Percentiles rank a stretch among this genome's conserved stretches.
These are phyloP conservation scores for Auriscalpium vulgare DNA, from an alignment of 768 basidiomycete species.

Conservation along the genomic window DNA sequence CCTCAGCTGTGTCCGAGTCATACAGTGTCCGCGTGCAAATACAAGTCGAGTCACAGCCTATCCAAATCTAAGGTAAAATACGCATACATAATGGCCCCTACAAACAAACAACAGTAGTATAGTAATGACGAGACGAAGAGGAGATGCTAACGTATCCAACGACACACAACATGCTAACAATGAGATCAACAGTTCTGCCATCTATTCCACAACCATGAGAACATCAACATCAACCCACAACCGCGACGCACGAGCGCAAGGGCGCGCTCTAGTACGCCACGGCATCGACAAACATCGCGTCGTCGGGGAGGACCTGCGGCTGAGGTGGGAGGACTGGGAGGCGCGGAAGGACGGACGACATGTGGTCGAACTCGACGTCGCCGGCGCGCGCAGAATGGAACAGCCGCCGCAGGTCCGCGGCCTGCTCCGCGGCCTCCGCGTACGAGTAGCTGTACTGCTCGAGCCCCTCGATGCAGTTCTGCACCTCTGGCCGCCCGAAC, in stretches of 20 bases:
- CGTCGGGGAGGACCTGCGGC: neutral
- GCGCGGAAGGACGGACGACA: constrained; percentile 28
- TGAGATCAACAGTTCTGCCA: too few relatives aligned
- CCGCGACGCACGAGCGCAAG: neutral
- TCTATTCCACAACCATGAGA: too few relatives aligned
- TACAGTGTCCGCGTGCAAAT: too few relatives aligned
- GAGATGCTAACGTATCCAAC: too few relatives aligned
- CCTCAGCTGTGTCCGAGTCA: too few relatives aligned
- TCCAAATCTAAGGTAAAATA: too few relatives aligned
- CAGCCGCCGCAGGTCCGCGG: constrained; percentile 50
- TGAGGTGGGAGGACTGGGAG: neutral
- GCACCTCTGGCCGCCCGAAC: constrained; percentile 75
- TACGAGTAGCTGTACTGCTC: constrained; percentile 86
- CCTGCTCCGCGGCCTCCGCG: constrained; percentile 77
- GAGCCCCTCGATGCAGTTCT: constrained; percentile 76
- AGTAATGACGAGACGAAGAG: too few relatives aligned
- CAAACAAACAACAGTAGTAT: too few relatives aligned
- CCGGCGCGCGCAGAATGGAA: constrained; percentile 33
- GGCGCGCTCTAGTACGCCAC: neutral
- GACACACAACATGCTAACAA: too few relatives aligned
- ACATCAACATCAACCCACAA: neutral
- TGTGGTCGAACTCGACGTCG: constrained; percentile 33
- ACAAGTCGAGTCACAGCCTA: too few relatives aligned
- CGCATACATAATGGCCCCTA: too few relatives aligned
- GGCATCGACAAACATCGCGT: constrained; percentile 11